A percentile compares a stretch with the other conserved stretches of the same genome.
phyloP scores from a whole-genome alignment of 768 basidiomycete genomes.

The Russula sp. region DNA sequence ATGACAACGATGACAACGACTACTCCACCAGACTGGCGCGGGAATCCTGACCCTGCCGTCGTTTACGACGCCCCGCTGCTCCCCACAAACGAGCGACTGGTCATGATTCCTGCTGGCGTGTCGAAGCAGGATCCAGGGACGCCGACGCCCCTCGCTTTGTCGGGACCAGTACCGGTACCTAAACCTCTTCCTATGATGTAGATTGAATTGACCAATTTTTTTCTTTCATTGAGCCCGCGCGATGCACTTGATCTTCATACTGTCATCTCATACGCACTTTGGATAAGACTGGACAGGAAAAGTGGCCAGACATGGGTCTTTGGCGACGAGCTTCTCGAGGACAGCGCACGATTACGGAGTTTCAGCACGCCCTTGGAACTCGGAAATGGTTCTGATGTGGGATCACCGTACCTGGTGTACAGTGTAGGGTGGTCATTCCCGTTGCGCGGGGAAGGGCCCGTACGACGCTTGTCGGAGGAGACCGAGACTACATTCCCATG shows the following conservation, averaged over 20 bases:
- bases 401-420: not conserved
- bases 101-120: slow-evolving; percentile 25
- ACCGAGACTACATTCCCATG: not conserved
- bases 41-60: slow-evolving; percentile 28
- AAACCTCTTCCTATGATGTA: slow-evolving; percentile 18
- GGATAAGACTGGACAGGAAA: not conserved
- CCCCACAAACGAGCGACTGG: slow-evolving; percentile 26
- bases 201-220: not conserved
- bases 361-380: not conserved
- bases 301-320: not conserved
- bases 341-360: not conserved
- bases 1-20: not conserved
- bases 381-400: not conserved
- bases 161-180: slow-evolving; percentile 1
- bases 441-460: not conserved
- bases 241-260: not conserved
- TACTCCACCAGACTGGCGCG: slow-evolving; percentile 30
- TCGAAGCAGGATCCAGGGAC: slow-evolving; percentile 27
- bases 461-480: too few species aligned
- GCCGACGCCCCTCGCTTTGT: slow-evolving; percentile 25
- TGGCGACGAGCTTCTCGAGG: not conserved
- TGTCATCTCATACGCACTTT: not conserved
- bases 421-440: not conserved
- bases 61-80: slow-evolving; percentile 27
- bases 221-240: not conserved